Base-by-base conservation (phyloP, 2,329 filamentous ascomycete genomes). In the Xylaria sp. region DNA sequence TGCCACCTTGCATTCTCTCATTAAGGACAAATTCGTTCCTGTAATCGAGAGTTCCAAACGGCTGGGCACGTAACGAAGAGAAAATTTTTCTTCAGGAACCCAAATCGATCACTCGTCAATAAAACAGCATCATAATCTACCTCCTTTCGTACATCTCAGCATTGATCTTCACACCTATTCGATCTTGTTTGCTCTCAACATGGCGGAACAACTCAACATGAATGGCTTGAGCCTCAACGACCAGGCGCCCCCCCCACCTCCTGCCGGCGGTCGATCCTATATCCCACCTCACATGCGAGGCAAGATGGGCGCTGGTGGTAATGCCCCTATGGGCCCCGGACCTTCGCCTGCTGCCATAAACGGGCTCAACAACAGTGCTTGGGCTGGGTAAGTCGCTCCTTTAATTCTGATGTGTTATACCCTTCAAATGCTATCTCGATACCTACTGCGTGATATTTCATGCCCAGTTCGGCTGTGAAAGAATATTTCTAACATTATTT, bases 171-270 rank as follows among this genome's bases (percentile, higher is more conserved):
- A 43, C 54, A 45, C 58, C 56, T 58, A 57, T 56, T n/a, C 63
- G 64, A 49, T 63, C 25, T 49, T 2, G 14, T 38, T 42, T 59
- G 19, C 52, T 72, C 73, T 73, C 81, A 89, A 79, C 76, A 93
- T 93, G 90, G 90, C 90, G 78, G 90, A 92, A 74, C 89, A 94
- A 83, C 85, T 95, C 73, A 92, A 92, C 83, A 93, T 94, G 86
- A 86, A 84, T 76, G 87, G 88, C 76, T 83, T 94, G 74, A 89
- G 81, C 79, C 82, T 94, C 68, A 87, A 79, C 61, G 75, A 79
- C 76, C 74, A 78, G 72, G 71, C 76, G 68, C 80, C 77, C 43
- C 51, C 54, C 57, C 57, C 61, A 61, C 42, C 59, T 49, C 42
- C 59, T 49, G 55, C 45, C 35, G 65, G 63, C 49, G 67, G 63